These are phyloP conservation scores for Neoascochyta sp. DNA, from an alignment of 2,329 filamentous ascomycete genomes.

Conservation along the genomic window DNA sequence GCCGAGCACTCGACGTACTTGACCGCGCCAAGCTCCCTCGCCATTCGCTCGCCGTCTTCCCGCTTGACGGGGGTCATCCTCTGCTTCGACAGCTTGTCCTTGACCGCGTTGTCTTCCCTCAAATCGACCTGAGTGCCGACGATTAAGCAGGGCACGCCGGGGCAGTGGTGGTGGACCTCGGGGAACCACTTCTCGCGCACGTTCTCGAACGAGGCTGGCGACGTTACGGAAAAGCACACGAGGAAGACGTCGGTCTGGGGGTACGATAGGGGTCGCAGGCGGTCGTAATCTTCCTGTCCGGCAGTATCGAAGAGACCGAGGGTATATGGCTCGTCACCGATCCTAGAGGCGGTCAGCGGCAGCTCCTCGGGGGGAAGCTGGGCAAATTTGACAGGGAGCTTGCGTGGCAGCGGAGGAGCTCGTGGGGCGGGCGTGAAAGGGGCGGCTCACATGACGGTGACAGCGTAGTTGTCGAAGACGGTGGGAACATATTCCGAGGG, in stretches of 20 bases:
- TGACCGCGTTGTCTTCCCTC: slow-evolving; percentile 79
- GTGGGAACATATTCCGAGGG: slow-evolving; percentile 99
- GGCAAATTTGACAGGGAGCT: no score
- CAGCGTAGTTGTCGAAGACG: slow-evolving; percentile 99
- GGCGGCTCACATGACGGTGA: slow-evolving; percentile 89
- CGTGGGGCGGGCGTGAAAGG: no score
- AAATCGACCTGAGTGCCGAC: slow-evolving; percentile 97
- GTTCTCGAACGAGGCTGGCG: slow-evolving; percentile 97
- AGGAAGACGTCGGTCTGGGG: slow-evolving; percentile 98
- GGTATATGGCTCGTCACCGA: slow-evolving; percentile 97
- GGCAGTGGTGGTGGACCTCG: slow-evolving; percentile 97
- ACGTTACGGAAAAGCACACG: slow-evolving; percentile 97
- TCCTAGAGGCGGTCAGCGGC: slow-evolving; percentile 58
- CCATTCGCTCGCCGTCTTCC: slow-evolving; percentile 93
- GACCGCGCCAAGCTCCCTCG: slow-evolving; percentile 92
- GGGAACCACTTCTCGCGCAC: slow-evolving; percentile 99
- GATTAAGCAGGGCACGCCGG: slow-evolving; percentile 94
- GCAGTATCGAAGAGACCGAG: slow-evolving; percentile 97
- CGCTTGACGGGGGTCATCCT: slow-evolving; percentile 91
- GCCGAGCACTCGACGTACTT: slow-evolving; percentile 99
- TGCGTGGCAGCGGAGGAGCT: neutral
- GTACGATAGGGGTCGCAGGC: slow-evolving; percentile 92
- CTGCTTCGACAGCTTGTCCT: slow-evolving; percentile 89
- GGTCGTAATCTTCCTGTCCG: slow-evolving; percentile 98
- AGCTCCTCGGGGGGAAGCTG: no score